Evolutionary conservation across 2,329 filamentous ascomycete genomes (phyloP), one percentile per base, ranked within the genome.

Genomic region (Pezicula carpinea): DNA sequence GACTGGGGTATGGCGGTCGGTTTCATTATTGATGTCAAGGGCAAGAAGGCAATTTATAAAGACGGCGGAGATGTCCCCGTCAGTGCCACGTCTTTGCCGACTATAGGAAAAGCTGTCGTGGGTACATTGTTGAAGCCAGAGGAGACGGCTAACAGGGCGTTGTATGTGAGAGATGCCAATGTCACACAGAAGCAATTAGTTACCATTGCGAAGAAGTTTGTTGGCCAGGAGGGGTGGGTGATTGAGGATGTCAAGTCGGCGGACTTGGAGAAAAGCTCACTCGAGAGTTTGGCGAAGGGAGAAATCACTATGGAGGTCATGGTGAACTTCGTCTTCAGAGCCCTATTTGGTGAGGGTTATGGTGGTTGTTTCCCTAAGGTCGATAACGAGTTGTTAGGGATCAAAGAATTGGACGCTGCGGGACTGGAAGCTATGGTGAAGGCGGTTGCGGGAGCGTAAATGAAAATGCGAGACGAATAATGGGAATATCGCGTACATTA

Each of bases 51-150:
- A 0, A 66, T 56, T 0, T 56, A 82, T 0, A 71, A 67, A 47
- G 73, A 82, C 49, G 73, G 71, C 1, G 80, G 80, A 1, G 66
- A 79, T 26, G 50, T 53, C 2, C 51, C 61, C 6, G 75, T 81
- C 59, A 75, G 69, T 41, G 46, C 68, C 8, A 77, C 78, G 0
- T 75, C 69, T 0, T 64, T 82, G 1, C 52, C 58, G 0, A 67
- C 68, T 2, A 58, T 82, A 14, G 77, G 62, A 0, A 64, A 71
- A 18, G 74, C 70, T 1, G 66, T 82, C 0, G 69, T 72, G 0
- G 73, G 70, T 0, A 64, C 80, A 2, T 59, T 82, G 2, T 48
- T 56, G 6, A 66, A 80, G 43, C 71, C 68, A 0, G 69, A 74
- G 2, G 71, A 76, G 57, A 82, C 79, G 0, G 71, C 70, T 59